Base-by-base conservation (phyloP, 257 asterid genomes). In the Petrea volubilis region DNA sequence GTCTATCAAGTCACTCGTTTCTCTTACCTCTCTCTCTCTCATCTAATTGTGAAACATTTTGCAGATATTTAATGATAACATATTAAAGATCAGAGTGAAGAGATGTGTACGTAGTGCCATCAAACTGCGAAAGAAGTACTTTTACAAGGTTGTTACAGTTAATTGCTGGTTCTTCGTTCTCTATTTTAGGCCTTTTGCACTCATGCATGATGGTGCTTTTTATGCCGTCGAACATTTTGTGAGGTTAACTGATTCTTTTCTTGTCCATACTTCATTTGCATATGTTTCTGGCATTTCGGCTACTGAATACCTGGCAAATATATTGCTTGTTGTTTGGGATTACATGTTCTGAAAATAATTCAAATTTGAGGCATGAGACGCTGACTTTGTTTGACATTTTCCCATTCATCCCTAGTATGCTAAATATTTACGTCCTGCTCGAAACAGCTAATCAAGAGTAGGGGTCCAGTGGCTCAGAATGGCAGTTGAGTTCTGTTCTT, bases 71-170 rank as follows among this genome's bases (percentile, higher is more conserved):
- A 92, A 92, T 61, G 98, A 92, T 78, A 92, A 87, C 70, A 49
- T 88, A 77, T 77, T 92, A 75, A 88, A 92, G 85, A 82, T 92
- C 86, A 87, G 91, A 78, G 95, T 90, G 76, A 92, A 82, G 86
- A 90, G 94, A 81, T 92, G 98, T 72, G 80, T 92, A 70, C 94
- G 80, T 46, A 83, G 90, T 55, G 96, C 98, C 73, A 90, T 92
- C 90, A 92, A 90, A 82, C 82, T 92, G 82, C 94, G 97, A 68
- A 92, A 87, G 86, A 92, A 92, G 88, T 92, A 92, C 81, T 81
- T 83, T 61, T 82, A 82, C 84, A 92, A 92, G 96, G 98, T 90
- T 51, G 38, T 71, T 67, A 69, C 53, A 25, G 66, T 61, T 75
- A 59, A 68, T 51, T 70, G 56, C 27, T 46, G 9, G 2, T 40